Evolutionary conservation across 1,284 basidiomycete genomes (phyloP).

Genomic region (Apiotrichum veenhuisii): DNA sequence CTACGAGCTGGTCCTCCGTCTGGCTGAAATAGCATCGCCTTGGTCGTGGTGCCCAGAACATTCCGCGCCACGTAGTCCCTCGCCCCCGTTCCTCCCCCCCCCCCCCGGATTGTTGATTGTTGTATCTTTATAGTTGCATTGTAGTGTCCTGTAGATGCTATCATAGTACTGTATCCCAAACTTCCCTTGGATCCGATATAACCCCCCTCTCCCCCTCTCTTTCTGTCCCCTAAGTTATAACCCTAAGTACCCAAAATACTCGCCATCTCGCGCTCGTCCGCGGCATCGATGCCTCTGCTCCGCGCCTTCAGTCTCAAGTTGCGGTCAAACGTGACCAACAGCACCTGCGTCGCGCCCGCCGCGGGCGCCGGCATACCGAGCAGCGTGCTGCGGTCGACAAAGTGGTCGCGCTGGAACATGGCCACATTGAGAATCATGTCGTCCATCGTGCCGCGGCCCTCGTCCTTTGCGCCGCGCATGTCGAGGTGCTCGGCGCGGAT

Average conservation of each 20-base stretch:
- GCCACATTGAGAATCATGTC: slow-evolving; percentile 89
- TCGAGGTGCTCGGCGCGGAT: slow-evolving; percentile 83
- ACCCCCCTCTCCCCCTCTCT: not conserved
- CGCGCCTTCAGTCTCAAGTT: slow-evolving; percentile 57
- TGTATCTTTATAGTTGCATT: too few relatives aligned
- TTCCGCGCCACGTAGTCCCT: too few relatives aligned
- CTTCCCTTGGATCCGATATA: not conserved
- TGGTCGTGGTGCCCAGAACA: too few relatives aligned
- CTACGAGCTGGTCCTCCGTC: too few relatives aligned
- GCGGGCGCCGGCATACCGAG: slow-evolving; percentile 52
- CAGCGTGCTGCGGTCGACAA: slow-evolving; percentile 74
- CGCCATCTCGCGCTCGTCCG: slow-evolving; percentile 48
- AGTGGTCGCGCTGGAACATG: slow-evolving; percentile 88
- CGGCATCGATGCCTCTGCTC: slow-evolving; percentile 43
- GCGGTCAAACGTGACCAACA: slow-evolving; percentile 84
- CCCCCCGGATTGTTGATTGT: not conserved
- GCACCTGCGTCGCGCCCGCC: slow-evolving; percentile 65
- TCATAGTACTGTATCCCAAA: not conserved
- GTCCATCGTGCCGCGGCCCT: slow-evolving; percentile 74
- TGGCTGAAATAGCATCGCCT: too few relatives aligned
- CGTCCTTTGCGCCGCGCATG: slow-evolving; percentile 55
- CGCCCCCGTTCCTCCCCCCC: too few relatives aligned
- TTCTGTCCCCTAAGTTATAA: not conserved
- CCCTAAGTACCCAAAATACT: slow-evolving; percentile 29
- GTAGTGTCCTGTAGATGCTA: not conserved